Evolutionary conservation across 352 stramenopile genomes (phyloP).

Genomic region (Phytophthora litchii): DNA sequence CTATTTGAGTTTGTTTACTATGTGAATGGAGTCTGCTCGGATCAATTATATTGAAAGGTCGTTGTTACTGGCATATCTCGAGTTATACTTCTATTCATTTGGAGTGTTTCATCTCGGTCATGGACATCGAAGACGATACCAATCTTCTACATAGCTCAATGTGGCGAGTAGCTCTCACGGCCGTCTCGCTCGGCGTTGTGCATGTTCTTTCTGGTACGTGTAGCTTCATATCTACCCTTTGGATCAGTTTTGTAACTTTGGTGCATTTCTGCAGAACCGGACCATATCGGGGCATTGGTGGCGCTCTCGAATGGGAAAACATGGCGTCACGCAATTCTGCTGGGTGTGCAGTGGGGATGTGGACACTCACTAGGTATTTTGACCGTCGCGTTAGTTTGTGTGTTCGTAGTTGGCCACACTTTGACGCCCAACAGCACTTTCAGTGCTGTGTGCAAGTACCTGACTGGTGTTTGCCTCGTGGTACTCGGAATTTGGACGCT

Average conservation of each 20-base stretch:
- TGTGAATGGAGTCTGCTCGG: too few species aligned
- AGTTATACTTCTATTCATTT: constrained; percentile 1
- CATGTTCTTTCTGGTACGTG: constrained; percentile 59
- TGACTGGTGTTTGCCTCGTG: constrained; percentile 68
- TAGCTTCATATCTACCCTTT: neutral
- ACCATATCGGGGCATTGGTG: constrained; percentile 89
- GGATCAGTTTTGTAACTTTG: neutral
- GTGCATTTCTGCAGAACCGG: constrained; percentile 53
- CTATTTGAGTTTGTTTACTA: too few species aligned
- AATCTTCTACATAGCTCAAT: constrained; percentile 26
- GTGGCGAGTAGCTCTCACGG: constrained; percentile 38
- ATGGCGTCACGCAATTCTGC: constrained; percentile 63
- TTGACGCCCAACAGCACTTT: constrained; percentile 32
- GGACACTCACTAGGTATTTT: constrained; percentile 90
- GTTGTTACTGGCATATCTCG: constrained; percentile 1
- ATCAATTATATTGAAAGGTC: too few species aligned
- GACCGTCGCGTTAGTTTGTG: constrained; percentile 48
- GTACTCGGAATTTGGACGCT: constrained; percentile 64
- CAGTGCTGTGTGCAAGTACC: constrained; percentile 59
- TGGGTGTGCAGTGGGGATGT: constrained; percentile 89
- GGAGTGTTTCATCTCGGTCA: too few species aligned
- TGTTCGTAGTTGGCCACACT: constrained; percentile 53
- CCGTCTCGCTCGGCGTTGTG: constrained; percentile 50
- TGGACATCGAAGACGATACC: constrained; percentile 18
- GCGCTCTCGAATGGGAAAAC: constrained; percentile 80